phyloP scores from a whole-genome alignment of 2,329 filamentous ascomycete species.

The Malbranchea cinnamomea region DNA sequence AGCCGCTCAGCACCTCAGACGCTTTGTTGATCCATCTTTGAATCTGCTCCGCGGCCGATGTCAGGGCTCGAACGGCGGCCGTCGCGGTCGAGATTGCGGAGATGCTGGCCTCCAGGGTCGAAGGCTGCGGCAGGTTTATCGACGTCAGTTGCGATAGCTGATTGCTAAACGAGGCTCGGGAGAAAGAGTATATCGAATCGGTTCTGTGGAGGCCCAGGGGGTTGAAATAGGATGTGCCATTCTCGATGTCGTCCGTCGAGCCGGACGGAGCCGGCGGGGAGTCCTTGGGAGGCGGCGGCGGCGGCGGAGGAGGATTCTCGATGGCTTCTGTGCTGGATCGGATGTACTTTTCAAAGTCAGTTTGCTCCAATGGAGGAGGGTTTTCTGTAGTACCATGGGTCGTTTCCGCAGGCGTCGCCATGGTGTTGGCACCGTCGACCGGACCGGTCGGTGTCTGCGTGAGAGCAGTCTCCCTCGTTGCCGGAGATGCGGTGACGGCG shows the following conservation, averaged over 20 bases:
- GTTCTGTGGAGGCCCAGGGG: slow-evolving; percentile 42
- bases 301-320: slow-evolving; percentile 17
- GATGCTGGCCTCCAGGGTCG: slow-evolving; percentile 68
- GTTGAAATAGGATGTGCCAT: slow-evolving; percentile 29
- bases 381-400: slow-evolving; percentile 10
- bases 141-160: slow-evolving; percentile 87
- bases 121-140: slow-evolving; percentile 73
- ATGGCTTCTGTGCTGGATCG: slow-evolving; percentile 21
- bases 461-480: slow-evolving; percentile 2
- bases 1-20: slow-evolving; percentile 68
- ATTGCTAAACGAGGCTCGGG: slow-evolving; percentile 78
- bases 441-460: slow-evolving; percentile 7
- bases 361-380: slow-evolving; percentile 16
- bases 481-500: slow-evolving; percentile 7
- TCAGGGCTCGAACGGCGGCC: slow-evolving; percentile 67
- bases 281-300: slow-evolving; percentile 23
- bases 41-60: slow-evolving; percentile 83
- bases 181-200: slow-evolving; percentile 86
- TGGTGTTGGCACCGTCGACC: slow-evolving; percentile 5
- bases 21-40: slow-evolving; percentile 88
- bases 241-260: slow-evolving; percentile 5
- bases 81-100: slow-evolving; percentile 71
- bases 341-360: slow-evolving; percentile 29
- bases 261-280: slow-evolving; percentile 15
- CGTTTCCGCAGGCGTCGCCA: slow-evolving; percentile 7